Evolutionary conservation across 2,329 filamentous ascomycete genomes (phyloP), one percentile per base, ranked within the genome.

Genomic region (Zarea fungicola): DNA sequence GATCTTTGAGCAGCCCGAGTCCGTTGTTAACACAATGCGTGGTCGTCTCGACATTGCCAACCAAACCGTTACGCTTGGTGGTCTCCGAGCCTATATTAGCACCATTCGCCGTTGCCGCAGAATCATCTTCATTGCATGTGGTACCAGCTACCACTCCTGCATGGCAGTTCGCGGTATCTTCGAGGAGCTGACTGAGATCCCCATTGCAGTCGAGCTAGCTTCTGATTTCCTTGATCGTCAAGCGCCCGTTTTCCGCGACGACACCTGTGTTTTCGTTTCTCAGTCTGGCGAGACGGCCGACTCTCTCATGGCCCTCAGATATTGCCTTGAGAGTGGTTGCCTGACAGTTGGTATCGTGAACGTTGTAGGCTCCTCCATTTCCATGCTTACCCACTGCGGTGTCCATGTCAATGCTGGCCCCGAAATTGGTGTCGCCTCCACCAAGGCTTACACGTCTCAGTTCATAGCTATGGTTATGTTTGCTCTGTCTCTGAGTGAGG

Each of bases 381-480:
- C 93, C 40, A 85, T 99, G 61, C 86, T 99, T 63, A 99, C 93
- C 56, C 93, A 99, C 81, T 99, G 93, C 64, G 93, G 93, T 90
- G 93, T 99, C 49, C 93, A 99, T 78, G 91, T 99, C 77, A 99
- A 99, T 72, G 93, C 93, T 58, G 93, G 93, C 50, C 93, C 93
- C 47, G 93, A 99, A 71, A 97, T 99, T 56, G 93, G 93, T 83
- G 93, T 99, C 57, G 93, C 93, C 52, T 97, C 92, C 40, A 99
- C 93, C 70, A 99, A 99, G 80, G 93, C 93, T 32, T 99, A 99
- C 76, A 99, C 93, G 13, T 97, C 93, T 40, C 93, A 99, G 69
- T 99, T 97, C 70, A 89, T 99, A 64, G 95, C 93, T 68, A 96
- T 99, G 90, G 87, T 97, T 73, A 99, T 99, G 93, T 97, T 99